Conservation (phyloP, 768 basidiomycete genomes). For the Mycena rosella region DNA sequence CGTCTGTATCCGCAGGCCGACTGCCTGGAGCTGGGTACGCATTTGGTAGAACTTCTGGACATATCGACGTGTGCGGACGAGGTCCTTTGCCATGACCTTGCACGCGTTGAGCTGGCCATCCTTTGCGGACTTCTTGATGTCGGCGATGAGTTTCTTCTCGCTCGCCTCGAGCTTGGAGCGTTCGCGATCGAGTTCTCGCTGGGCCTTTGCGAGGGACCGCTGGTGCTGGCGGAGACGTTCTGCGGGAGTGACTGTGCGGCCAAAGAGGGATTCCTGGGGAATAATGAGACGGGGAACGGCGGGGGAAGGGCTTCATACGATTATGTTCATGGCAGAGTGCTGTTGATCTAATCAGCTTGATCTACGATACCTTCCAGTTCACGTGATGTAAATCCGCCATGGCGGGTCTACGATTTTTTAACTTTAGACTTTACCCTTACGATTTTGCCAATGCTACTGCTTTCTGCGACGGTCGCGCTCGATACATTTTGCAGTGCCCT, state of each 20-base stretch:
- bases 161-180: constrained; percentile 93
- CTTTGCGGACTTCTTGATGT: constrained; percentile 98
- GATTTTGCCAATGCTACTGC: no score
- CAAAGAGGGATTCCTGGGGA: constrained; percentile 92
- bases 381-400: no score
- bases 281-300: constrained; percentile 17
- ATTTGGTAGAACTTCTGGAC: constrained; percentile 99
- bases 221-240: constrained; percentile 98
- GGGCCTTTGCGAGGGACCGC: constrained; percentile 94
- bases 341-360: neutral
- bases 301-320: constrained; percentile 59
- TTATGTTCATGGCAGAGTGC: constrained; percentile 83
- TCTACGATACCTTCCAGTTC: no score
- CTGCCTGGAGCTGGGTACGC: constrained; percentile 98
- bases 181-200: constrained; percentile 98
- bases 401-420: no score
- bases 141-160: constrained; percentile 95
- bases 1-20: constrained; percentile 95
- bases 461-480: no score
- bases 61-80: constrained; percentile 95
- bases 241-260: constrained; percentile 93
- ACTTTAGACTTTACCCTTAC: no score
- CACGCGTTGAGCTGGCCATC: constrained; percentile 97
- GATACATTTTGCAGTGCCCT: no score
- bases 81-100: constrained; percentile 99